Evolutionary conservation across 1,139 yeast genomes (phyloP), one percentile per base, ranked within the genome.

Genomic region (Candida buenavistaensis): DNA sequence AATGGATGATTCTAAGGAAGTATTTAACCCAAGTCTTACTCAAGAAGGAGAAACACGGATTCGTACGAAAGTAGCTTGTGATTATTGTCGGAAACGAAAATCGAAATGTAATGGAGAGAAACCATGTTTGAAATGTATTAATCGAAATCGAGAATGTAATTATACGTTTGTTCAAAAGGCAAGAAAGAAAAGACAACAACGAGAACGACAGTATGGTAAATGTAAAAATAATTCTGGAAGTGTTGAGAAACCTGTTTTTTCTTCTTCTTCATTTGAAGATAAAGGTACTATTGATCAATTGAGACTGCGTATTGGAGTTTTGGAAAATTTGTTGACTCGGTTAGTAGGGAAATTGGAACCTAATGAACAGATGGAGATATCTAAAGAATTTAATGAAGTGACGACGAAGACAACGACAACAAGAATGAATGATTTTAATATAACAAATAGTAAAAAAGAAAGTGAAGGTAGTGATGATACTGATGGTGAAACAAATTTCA

Each of bases 31-130:
- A 2, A 30, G 12, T 16, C 31, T 15, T 5, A 36, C 39, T 10
- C 39, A 34, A 14, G 34, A 32, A 15, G 43, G 44, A n/a, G 43
- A 42, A 15, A 33, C 32, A 23, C 23, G 46, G 23, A 32, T 39
- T 33, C 50, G 74, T 5, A 62, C 66, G 25, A 55, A 78, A 33
- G 72, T 70, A 1, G 82, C 82, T 3, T 78, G 82, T 47, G 80
- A 75, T 39, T 60, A 62, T 10, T 76, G 80, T 46, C 59, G 80
- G 4, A 43, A 55, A 21, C 68, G 72, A 46, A 75, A 75, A 47
- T 62, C 74, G 35, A 74, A 72, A 44, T 75, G 81, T 49, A 63
- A 71, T 47, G 80, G 80, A 1, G 56, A 54, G 5, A 45, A 43
- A 6, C 75, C 76, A 3, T 73, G 81, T 45, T 40, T 49, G 5